Evolutionary conservation across 352 stramenopile species (phyloP), one percentile per base, ranked within the genome.

Genomic region (Phytophthora pluvialis): DNA sequence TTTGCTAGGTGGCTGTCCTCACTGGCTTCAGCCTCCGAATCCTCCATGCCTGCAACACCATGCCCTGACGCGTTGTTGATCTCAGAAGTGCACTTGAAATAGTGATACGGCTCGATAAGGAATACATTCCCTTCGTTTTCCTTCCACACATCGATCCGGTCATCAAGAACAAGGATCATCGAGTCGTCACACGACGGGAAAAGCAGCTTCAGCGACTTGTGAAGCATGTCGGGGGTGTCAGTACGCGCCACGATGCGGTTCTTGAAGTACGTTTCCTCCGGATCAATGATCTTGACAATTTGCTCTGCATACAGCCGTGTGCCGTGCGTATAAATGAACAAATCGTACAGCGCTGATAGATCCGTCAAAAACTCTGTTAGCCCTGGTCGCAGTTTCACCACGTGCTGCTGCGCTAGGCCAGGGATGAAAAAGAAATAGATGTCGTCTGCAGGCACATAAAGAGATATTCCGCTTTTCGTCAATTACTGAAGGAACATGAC

Each of bases 241-340:
- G 86, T 96, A 25, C 90, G 85, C 16, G 90, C 83, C 21, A 97
- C 84, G 50, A 97, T 95, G 45, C 90, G 88, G 45, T 93, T 83
- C 56, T 89, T 87, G 66, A 97, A 97, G 55, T 92, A 87, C 11
- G 60, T 78, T 60, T 80, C 78, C 13, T 90, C 70, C 5, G 88
- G 86, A 49, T 97, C 90, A 45, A 99, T 95, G 58, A 98, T 93
- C 33, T 95, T 87, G 25, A 93, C 89, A 59, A 99, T 97, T 61
- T 97, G 78, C 70, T 98, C 93, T 1, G 96, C 96, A 75, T 99
- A 99, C 39, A 93, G 69, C 16, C 94, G 79, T 18, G 94, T 98
- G 52, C 95, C 96, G 38, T 97, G 94, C 21, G 96, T 99, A 80
- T 99, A 98, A 29, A 99, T 96, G 38, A 95, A 96, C 16, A 99